Evolutionary conservation across 768 basidiomycete genomes (phyloP), one percentile per base, ranked within the genome.

Genomic region (Hortiboletus campestris): DNA sequence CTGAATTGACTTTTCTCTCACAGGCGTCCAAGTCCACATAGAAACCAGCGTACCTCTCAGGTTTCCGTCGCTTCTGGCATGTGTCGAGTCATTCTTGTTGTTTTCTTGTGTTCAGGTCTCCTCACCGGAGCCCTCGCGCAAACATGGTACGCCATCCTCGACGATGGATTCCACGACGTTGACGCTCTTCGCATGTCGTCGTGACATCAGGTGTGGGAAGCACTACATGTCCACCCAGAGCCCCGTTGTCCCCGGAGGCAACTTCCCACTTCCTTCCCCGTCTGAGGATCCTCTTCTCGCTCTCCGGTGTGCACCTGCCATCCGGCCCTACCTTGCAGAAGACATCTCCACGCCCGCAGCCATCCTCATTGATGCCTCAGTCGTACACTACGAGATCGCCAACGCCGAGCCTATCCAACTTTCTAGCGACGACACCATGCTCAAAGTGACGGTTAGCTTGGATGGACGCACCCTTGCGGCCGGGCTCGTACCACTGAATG

Each of bases 291-390:
- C 83, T 17, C 75, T 83, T 39, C 75, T 85, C 28, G 80, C 83
- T 9, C 67, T 86, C 38, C 80, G 82, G 11, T 86, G 85, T 56
- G 76, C 77, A 10, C 83, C 82, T 28, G 80, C 81, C 4, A 78
- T 85, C 20, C 75, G 79, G 7, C 85, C 85, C 2, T 86, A 84
- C 65, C 76, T 86, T 20, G 76, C 78, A 16, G 82, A 80, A 58
- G 84, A 85, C 57, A 69, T 71, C 22, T 62, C 62, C 25, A 73
- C 75, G 4, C 72, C 75, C 2, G 73, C 76, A 14, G 73, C 76
- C 16, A 74, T 86, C 49, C 70, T 85, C 39, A 71, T 86, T 40
- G 83, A 85, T 46, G 67, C 82, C 0, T 78, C 78, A 0, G 66
- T 86, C 35, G 78, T 78, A 1, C 76, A 76, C 61, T 73, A 74